Evolutionary conservation across 129 eudicot genomes (phyloP).

Genomic region (Pseudognaphalium luteoalbum): DNA sequence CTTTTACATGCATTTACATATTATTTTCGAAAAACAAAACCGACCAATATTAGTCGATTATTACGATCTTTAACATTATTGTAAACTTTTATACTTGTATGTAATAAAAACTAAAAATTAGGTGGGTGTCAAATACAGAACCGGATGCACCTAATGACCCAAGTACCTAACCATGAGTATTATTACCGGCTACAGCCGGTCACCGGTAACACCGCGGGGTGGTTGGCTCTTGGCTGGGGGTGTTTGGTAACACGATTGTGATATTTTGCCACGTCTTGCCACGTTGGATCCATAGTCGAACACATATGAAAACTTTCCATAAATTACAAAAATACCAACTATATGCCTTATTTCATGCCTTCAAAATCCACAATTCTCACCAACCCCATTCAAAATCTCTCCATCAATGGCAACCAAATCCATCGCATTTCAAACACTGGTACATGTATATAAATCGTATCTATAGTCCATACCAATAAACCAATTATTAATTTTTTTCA

Average conservation of each 20-base stretch:
- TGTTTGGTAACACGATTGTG: conserved; percentile 26
- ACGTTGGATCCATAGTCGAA: conserved; percentile 29
- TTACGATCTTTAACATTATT: too few relatives aligned
- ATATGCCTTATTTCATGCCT: conserved; percentile 17
- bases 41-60: too few relatives aligned
- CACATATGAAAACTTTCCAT: not conserved
- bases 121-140: conserved; percentile 12
- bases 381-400: conserved; percentile 40
- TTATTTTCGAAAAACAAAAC: too few relatives aligned
- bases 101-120: not conserved
- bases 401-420: conserved; percentile 21
- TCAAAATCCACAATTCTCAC: conserved; percentile 31
- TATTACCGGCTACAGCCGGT: conserved; percentile 37
- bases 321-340: conserved; percentile 27
- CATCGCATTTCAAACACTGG: not conserved
- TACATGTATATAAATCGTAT: not conserved
- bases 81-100: too few relatives aligned
- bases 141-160: conserved; percentile 21
- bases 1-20: too few relatives aligned
- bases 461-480: not conserved
- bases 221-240: too few relatives aligned
- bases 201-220: conserved; percentile 35
- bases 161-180: not conserved
- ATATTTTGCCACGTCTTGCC: conserved; percentile 34
- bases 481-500: not conserved